These are phyloP conservation scores for Plantago coronopus DNA, from an alignment of 305 asterid species.

Conservation along the genomic window DNA sequence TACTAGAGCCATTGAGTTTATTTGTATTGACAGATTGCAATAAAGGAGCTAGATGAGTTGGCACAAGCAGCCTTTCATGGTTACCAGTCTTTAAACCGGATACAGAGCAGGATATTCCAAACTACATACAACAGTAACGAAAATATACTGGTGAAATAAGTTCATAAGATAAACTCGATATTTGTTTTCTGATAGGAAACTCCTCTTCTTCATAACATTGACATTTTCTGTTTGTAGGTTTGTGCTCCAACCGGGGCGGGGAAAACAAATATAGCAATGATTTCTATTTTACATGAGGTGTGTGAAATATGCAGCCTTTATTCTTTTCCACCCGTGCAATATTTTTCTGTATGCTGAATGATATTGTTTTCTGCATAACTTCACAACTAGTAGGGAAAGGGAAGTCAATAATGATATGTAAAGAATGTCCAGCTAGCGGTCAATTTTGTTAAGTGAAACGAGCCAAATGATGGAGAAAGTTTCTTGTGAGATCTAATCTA, in stretches of 20 bases:
- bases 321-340: slow-evolving; percentile 17
- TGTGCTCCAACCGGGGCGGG: slow-evolving; percentile 99
- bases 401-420: slow-evolving; percentile 1
- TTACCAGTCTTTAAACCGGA: slow-evolving; percentile 86
- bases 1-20: slow-evolving; percentile 18
- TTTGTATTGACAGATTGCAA: slow-evolving; percentile 62
- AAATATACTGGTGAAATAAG: slow-evolving; percentile 71
- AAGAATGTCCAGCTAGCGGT: slow-evolving; percentile 7
- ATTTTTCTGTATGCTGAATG: slow-evolving; percentile 13
- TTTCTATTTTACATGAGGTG: slow-evolving; percentile 89
- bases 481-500: no score
- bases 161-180: background rate
- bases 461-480: background rate
- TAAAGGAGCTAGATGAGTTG: slow-evolving; percentile 87
- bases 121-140: slow-evolving; percentile 79
- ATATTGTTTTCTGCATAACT: slow-evolving; percentile 7
- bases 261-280: slow-evolving; percentile 95
- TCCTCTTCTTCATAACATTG: slow-evolving; percentile 22
- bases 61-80: slow-evolving; percentile 99
- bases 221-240: slow-evolving; percentile 49
- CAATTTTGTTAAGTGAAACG: slow-evolving; percentile 1
- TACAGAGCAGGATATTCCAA: slow-evolving; percentile 93
- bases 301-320: slow-evolving; percentile 8
- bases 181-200: slow-evolving; percentile 17
- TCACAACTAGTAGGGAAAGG: slow-evolving; percentile 2